Conservation (phyloP, 2,329 filamentous ascomycete genomes). For the Neospermospora avenae region DNA sequence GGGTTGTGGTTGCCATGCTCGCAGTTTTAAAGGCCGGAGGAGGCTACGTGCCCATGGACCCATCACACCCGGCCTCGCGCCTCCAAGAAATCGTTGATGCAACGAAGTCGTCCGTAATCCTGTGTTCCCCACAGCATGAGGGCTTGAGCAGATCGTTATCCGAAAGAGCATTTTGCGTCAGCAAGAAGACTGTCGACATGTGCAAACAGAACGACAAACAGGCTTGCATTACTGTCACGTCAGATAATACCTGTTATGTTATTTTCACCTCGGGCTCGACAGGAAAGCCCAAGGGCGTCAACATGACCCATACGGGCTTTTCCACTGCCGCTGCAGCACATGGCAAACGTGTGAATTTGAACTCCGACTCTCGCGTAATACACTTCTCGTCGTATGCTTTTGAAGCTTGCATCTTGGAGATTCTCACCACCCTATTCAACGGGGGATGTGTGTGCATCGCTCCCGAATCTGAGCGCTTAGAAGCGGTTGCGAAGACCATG, state of each 20-base stretch:
- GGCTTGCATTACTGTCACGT: background rate
- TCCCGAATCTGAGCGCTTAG: conserved; percentile 38
- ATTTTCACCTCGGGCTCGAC: conserved; percentile 24
- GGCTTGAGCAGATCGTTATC: background rate
- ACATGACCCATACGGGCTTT: conserved; percentile 13
- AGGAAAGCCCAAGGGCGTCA: conserved; percentile 20
- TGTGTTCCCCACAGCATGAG: conserved; percentile 6
- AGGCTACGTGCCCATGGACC: conserved; percentile 32
- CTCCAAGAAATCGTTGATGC: conserved; percentile 5
- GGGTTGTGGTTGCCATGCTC: conserved; percentile 30
- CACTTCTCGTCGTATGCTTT: conserved; percentile 17
- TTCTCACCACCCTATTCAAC: conserved; percentile 29
- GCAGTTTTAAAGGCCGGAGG: conserved; percentile 30
- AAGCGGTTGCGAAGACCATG: conserved; percentile 35
- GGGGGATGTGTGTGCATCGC: conserved; percentile 41
- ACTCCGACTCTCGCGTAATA: conserved; percentile 1
- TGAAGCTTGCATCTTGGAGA: conserved; percentile 18
- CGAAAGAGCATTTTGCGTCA: background rate
- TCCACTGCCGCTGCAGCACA: conserved; percentile 3
- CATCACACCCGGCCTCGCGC: conserved; percentile 4
- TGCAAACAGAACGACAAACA: background rate
- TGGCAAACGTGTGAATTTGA: background rate
- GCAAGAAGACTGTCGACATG: background rate
- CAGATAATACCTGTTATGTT: conserved; percentile 7
- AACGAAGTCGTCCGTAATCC: background rate